Percentiles rank a stretch among this genome's conserved stretches.
Evolutionary conservation across 2,329 filamentous ascomycete species (phyloP).

Genomic region (Talaromyces sp.): DNA sequence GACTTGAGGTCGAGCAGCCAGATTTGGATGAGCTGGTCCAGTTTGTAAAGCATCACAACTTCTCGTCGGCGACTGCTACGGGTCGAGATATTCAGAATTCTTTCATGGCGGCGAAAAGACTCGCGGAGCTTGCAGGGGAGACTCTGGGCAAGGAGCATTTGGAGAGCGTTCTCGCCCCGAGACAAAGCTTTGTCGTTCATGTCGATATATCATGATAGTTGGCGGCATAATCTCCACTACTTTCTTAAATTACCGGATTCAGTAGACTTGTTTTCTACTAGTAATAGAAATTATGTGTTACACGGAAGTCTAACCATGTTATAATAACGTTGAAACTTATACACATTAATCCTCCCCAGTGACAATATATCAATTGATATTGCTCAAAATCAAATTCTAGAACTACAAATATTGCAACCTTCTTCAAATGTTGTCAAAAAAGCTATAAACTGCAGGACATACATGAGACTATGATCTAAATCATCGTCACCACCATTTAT

Average conservation of each 20-base stretch:
- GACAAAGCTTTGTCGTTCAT: background rate
- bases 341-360: too few relatives aligned
- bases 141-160: background rate
- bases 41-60: background rate
- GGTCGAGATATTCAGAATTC: background rate
- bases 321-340: background rate
- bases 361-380: too few relatives aligned
- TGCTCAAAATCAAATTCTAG: too few relatives aligned
- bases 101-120: background rate
- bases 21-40: background rate
- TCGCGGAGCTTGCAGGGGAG: background rate
- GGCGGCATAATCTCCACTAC: background rate
- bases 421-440: too few relatives aligned
- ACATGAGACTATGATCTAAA: too few relatives aligned
- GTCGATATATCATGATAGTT: background rate
- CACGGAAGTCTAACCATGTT: background rate
- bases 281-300: background rate
- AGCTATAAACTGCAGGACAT: too few relatives aligned
- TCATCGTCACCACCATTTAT: too few relatives aligned
- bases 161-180: background rate
- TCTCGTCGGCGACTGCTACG: background rate
- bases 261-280: background rate
- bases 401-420: too few relatives aligned
- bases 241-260: background rate
- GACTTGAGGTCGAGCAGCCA: background rate